Conservation (phyloP, 352 stramenopile species). For the Pythium rhizo-oryzae region DNA sequence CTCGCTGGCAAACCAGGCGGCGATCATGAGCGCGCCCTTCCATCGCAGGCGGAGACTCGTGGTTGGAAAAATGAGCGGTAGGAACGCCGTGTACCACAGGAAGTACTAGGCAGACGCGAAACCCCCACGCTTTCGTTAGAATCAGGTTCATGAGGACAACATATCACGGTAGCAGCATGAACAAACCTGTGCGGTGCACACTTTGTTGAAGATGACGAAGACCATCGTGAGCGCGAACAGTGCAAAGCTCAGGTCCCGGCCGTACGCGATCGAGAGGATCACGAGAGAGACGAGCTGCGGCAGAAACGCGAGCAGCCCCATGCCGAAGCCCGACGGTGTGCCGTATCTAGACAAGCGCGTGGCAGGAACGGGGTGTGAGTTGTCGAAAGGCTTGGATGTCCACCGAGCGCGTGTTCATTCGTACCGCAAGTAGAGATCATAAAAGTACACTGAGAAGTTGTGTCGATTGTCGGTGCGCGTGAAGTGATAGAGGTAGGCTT, state of each 20-base stretch:
- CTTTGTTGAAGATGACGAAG: conserved; percentile 99
- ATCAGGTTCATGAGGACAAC: not conserved
- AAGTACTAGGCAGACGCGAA: conserved; percentile 92
- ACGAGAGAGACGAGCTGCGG: conserved; percentile 81
- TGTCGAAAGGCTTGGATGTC: no score
- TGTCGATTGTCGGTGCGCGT: conserved; percentile 98
- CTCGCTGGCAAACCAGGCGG: conserved; percentile 75
- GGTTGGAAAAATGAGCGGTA: conserved; percentile 87
- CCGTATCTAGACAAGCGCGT: conserved; percentile 54
- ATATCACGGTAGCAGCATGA: not conserved
- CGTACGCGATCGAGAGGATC: conserved; percentile 71
- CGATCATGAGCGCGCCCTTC: conserved; percentile 68
- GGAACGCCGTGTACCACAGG: conserved; percentile 96
- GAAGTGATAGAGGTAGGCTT: conserved; percentile 99
- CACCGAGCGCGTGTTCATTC: not conserved
- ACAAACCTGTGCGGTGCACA: conserved; percentile 85
- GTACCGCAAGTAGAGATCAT: conserved; percentile 98
- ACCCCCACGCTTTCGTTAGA: not conserved
- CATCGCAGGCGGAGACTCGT: conserved; percentile 65
- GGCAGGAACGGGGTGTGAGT: not conserved
- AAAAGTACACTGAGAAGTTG: conserved; percentile 99
- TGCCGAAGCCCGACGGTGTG: conserved; percentile 68
- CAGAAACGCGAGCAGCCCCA: conserved; percentile 84
- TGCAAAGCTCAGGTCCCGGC: conserved; percentile 91
- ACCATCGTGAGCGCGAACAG: conserved; percentile 98